These are phyloP conservation scores for Blastomyces gilchristii DNA, from an alignment of 2,329 filamentous ascomycete genomes.

Conservation along the genomic window DNA sequence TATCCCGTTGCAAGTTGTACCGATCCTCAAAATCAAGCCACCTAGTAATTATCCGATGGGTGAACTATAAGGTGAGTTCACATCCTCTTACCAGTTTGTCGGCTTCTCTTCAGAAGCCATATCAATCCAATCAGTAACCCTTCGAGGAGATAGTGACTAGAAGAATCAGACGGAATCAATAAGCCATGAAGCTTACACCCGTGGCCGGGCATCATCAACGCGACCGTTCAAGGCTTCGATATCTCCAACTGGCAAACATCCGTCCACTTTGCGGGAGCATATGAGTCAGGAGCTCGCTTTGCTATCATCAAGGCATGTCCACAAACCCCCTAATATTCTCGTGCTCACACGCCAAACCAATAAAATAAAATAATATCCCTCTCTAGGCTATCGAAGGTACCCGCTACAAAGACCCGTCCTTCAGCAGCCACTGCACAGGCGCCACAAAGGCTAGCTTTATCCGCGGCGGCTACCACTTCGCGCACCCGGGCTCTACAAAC, in stretches of 20 bases:
- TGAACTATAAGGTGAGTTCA: neutral
- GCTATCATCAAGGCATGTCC: constrained; percentile 37
- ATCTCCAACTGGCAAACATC: constrained; percentile 35
- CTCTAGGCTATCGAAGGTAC: constrained; percentile 45
- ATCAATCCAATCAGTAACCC: neutral
- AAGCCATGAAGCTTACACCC: constrained; percentile 1
- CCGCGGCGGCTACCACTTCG: constrained; percentile 49
- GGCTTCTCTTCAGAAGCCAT: neutral
- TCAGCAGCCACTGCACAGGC: constrained; percentile 41
- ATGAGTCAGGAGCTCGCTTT: constrained; percentile 34
- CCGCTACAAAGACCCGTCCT: constrained; percentile 36
- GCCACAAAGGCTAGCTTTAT: constrained; percentile 45
- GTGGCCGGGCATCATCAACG: constrained; percentile 11
- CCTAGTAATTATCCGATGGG: neutral
- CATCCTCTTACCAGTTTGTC: neutral
- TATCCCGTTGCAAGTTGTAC: neutral
- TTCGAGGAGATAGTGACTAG: neutral
- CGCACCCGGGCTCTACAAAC: constrained; percentile 37
- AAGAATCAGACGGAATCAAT: neutral
- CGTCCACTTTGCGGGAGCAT: constrained; percentile 32
- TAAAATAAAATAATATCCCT: neutral
- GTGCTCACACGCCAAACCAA: neutral
- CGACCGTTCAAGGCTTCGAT: constrained; percentile 35
- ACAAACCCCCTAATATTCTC: too few species aligned
- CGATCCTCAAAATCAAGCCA: neutral